Evolutionary conservation across 176 grass and related monocot species (phyloP).

Genomic region (Phyllostachys edulis): DNA sequence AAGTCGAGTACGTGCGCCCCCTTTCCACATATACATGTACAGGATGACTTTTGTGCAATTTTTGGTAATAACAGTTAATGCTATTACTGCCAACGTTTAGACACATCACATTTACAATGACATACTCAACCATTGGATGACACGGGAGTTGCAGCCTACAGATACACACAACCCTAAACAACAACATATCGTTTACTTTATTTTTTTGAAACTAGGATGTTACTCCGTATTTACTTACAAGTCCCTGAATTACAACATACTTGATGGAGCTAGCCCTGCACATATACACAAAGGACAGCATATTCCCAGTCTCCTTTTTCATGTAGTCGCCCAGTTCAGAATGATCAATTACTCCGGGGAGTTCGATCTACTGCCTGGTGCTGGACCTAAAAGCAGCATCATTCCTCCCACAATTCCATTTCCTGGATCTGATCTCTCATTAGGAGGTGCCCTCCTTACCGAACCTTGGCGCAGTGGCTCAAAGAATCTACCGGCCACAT

Average conservation of each 20-base stretch:
- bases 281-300: background rate
- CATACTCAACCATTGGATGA: background rate
- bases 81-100: background rate
- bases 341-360: background rate
- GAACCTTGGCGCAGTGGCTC: slow-evolving; percentile 47
- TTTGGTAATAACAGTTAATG: background rate
- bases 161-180: no score
- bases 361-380: background rate
- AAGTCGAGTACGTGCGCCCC: no score
- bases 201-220: background rate
- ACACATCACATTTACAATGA: background rate
- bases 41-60: background rate
- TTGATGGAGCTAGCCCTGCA: background rate
- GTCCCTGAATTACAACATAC: slow-evolving; percentile 4
- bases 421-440: slow-evolving; percentile 28
- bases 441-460: slow-evolving; percentile 22
- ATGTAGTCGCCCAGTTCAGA: background rate
- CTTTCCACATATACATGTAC: background rate
- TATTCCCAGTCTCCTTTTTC: background rate
- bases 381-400: slow-evolving; percentile 52
- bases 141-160: no score
- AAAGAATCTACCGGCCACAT: slow-evolving; percentile 61
- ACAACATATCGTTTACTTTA: background rate
- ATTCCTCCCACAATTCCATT: slow-evolving; percentile 28
- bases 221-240: slow-evolving; percentile 12